Evolutionary conservation across 306 rosid species (phyloP), one percentile per base, ranked within the genome.

Genomic region (Acacia acuminata): DNA sequence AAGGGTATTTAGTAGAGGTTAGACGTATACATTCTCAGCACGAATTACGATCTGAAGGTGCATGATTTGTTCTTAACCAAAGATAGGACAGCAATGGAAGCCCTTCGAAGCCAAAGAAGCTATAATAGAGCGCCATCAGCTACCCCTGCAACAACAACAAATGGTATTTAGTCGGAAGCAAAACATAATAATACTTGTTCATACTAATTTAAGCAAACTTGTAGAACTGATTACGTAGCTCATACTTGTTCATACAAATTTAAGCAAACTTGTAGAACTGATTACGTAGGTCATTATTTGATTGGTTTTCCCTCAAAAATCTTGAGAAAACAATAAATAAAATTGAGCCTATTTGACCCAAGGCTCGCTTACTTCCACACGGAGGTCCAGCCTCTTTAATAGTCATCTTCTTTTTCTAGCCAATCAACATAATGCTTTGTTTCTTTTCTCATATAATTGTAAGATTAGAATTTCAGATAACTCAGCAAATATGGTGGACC

Each of bases 81-180:
- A 36, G 30, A 38, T 34, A 24, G 64, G 42, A 50, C 10, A 73
- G 32, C 34, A 19, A 50, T 43, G 53, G 60, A 73, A 50, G 32
- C 32, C 32, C 32, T 30, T 30, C 32, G 32, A 30, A 30, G 67
- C 34, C 60, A 36, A 53, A 19, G 19, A 32, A 74, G 48, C 5
- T 58, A 58, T 11, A 20, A 58, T 58, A 22, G 14, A 58, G 32
- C 65, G 47, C 15, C 15, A 24, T 8, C 7, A 55, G 27, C 48
- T 34, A 34, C 44, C 67, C 67, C 78, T n/a, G 47, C 7, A 53
- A 34, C 42, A 38, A 38, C 42, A 38, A 48, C 3, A 34, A 11
- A 32, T 11, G n/a, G 16, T 36, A 34, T 75, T 24, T 55, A 55
- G n/a, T 55, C 51, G 19, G 77, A 73, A 73, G 63, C 77, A 73